Base-by-base conservation (phyloP, 179 eudicot genomes). In the Silene noctiflora region DNA sequence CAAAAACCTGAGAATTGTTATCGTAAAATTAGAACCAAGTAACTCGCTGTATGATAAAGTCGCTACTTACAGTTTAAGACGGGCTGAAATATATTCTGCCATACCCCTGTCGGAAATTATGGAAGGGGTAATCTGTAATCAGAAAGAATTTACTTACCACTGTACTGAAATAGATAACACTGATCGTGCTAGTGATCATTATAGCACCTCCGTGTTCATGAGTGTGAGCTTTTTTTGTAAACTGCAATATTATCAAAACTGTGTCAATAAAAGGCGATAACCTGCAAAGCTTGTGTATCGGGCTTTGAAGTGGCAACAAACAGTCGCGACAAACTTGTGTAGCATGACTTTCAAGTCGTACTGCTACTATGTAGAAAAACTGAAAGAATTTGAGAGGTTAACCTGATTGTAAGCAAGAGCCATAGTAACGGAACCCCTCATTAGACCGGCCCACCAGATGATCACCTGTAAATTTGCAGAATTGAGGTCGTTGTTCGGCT, bases 371-470 rank as follows among this genome's bases (percentile, higher is more conserved):
- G 12, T 0, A 6, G 51, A 11, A 7, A 44, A 44, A 44, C 51
- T 44, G 46, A 6, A 39, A 6, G 29, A 39, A 27, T 2, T 25
- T 9, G 33, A 60, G 3, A 51, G n/a, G 24, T 6, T 29, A 63
- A 85, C 93, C 91, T 86, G 86, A 72, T 85, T 86, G 84, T 90
- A 90, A 75, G 91, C 86, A 71, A 90, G 86, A 58, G 94, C 94
- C 77, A 90, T 81, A 46, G 91, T 83, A 59, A 90, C 94, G 61
- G 90, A 88, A 62, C 91, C 91, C 81, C 90, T 83, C 87, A 90
- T 85, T 64, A 88, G 83, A 73, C 92, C 92, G 63, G 90, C 87
- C 92, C 92, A 88, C 92, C 88, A 88, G 39, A 85, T 85, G 67
- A 83, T 81, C 51, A 87, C 82, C 89, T 88, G 81, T 46, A 67